Evolutionary conservation across 2,329 filamentous ascomycete genomes (phyloP).

Genomic region (Venturia aucupariae): DNA sequence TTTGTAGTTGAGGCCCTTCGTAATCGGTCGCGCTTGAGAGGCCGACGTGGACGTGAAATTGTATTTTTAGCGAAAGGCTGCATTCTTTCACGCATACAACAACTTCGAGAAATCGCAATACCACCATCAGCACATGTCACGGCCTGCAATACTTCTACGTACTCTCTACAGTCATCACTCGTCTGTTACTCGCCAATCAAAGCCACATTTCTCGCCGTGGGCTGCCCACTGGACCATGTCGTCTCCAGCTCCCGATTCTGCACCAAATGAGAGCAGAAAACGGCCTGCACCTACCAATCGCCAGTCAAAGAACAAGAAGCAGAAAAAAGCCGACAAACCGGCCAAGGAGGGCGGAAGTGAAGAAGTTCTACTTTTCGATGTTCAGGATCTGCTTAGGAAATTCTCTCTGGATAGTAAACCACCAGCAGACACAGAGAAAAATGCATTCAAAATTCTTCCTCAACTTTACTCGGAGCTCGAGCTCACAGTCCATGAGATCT

Average conservation of each 20-base stretch:
- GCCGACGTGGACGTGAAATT: background rate
- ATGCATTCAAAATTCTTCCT: constrained; percentile 37
- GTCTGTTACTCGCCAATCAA: background rate
- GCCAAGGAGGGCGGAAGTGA: constrained; percentile 38
- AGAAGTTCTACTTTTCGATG: constrained; percentile 38
- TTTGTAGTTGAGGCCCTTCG: background rate
- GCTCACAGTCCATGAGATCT: constrained; percentile 70
- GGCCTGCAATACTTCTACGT: background rate
- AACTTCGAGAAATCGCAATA: background rate
- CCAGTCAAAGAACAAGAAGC: constrained; percentile 12
- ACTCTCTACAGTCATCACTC: background rate
- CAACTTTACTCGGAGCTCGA: constrained; percentile 67
- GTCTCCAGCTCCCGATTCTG: background rate
- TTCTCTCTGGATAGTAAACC: constrained; percentile 19
- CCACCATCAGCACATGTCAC: background rate
- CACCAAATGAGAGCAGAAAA: constrained; percentile 3
- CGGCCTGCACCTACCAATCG: background rate
- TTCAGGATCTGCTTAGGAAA: constrained; percentile 34
- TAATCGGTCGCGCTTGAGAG: background rate
- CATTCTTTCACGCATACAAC: background rate
- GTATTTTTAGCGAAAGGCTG: background rate
- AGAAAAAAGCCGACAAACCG: constrained; percentile 20
- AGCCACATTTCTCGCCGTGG: background rate
- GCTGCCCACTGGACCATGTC: background rate
- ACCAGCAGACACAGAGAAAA: constrained; percentile 5